These are phyloP conservation scores for Kwoniella shandongensis DNA, from an alignment of 768 basidiomycete species.

Conservation along the genomic window DNA sequence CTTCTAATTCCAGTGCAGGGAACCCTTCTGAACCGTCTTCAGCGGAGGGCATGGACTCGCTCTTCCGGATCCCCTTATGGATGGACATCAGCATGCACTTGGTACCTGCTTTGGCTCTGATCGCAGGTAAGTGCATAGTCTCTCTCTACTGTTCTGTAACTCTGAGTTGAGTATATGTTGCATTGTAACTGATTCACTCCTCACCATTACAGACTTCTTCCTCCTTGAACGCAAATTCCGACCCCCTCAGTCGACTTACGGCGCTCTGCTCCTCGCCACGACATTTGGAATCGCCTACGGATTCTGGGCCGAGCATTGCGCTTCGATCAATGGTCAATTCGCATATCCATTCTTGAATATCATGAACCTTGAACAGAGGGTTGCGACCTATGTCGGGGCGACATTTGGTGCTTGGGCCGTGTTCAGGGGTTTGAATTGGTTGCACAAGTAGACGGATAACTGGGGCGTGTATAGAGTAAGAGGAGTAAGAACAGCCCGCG, in stretches of 20 bases:
- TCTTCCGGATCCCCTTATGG: constrained; percentile 58
- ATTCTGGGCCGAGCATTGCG: constrained; percentile 69
- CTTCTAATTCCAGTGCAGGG: constrained; percentile 39
- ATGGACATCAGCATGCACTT: constrained; percentile 70
- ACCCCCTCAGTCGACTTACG: constrained; percentile 48
- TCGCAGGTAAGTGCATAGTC: constrained; percentile 55
- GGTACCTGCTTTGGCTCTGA: constrained; percentile 61
- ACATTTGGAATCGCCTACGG: constrained; percentile 60
- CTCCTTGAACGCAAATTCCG: constrained; percentile 64
- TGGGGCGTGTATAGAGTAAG: background rate
- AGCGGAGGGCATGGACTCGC: constrained; percentile 16
- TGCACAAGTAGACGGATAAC: constrained; percentile 55
- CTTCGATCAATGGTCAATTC: constrained; percentile 64
- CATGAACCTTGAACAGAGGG: constrained; percentile 59
- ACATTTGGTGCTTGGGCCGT: constrained; percentile 60
- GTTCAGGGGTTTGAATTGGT: constrained; percentile 63
- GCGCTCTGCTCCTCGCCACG: constrained; percentile 51
- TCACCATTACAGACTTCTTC: constrained; percentile 60
- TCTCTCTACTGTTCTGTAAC: background rate
- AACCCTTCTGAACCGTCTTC: constrained; percentile 39
- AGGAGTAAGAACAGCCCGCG: background rate
- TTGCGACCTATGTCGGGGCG: constrained; percentile 64
- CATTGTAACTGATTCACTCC: no score
- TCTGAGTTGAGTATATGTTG: background rate
- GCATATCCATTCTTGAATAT: constrained; percentile 80